phyloP scores from a whole-genome alignment of 176 grass and related monocot species.

The Poa pratensis region DNA sequence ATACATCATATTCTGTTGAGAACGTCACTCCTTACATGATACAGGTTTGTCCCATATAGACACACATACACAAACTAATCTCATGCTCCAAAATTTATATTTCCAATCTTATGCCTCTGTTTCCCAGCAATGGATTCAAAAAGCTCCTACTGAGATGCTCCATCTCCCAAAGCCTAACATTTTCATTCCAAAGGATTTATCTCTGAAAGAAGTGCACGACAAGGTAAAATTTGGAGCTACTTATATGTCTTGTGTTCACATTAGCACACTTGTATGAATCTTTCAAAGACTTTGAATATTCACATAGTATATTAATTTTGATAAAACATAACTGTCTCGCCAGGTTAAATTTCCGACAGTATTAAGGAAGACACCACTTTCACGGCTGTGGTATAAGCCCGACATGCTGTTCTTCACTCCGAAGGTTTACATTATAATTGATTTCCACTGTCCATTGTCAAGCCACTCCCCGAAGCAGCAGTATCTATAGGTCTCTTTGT shows the following conservation, averaged over 20 bases:
- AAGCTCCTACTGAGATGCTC: conserved; percentile 79
- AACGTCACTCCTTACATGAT: conserved; percentile 68
- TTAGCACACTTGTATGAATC: conserved; percentile 16
- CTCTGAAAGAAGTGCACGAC: conserved; percentile 69
- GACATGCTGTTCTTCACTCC: conserved; percentile 77
- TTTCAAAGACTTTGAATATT: not conserved
- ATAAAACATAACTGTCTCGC: conserved; percentile 17
- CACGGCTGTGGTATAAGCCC: conserved; percentile 90
- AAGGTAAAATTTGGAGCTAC: conserved; percentile 53
- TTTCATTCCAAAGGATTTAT: conserved; percentile 89
- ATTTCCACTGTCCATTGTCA: conserved; percentile 94
- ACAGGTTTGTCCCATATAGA: conserved; percentile 53
- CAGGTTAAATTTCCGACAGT: conserved; percentile 78
- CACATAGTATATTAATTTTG: conserved; percentile 28
- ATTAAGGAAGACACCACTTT: conserved; percentile 73
- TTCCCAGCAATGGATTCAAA: conserved; percentile 85
- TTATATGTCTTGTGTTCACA: not conserved
- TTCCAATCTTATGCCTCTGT: conserved; percentile 15
- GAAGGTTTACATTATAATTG: conserved; percentile 79
- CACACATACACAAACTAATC: not conserved
- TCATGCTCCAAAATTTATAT: not conserved
- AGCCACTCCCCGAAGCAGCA: conserved; percentile 75
- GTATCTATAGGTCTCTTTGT: conserved; percentile 69
- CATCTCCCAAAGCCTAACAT: conserved; percentile 86
- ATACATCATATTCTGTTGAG: conserved; percentile 69